Base-by-base conservation (phyloP, 768 basidiomycete genomes). In the Tylopilus vinaceipallidus region DNA sequence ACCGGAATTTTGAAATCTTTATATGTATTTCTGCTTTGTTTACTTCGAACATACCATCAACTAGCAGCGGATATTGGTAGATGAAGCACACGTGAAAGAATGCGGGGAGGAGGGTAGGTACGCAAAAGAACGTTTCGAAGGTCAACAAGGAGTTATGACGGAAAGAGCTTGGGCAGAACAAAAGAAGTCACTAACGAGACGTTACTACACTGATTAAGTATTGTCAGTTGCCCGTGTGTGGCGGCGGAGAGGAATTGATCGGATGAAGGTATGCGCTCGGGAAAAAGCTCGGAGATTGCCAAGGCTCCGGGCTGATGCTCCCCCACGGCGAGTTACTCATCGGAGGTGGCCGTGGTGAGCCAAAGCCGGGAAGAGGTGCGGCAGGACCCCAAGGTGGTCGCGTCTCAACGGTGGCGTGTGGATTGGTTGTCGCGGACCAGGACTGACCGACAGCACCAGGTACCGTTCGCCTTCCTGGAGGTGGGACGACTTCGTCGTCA, bases 401-500 rank as follows among this genome's bases (percentile, higher is more conserved):
- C 14, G 65, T 49, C 9, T 72, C 72, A 9, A 69, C 65, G 8
- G 68, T 70, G 17, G 72, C 69, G 14, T 78, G 77, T 10, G 78
- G 77, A 53, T 73, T 77, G 42, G 75, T 60, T 23, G 74, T 54
- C 33, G 57, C 69, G 4, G 74, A 73, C 81, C 83, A 83, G 2
- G 71, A 68, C 47, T 76, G 77, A 7, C 77, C 69, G 11, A 77
- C 73, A 3, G 69, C 68, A 38, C 71, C 68, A 30, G 66, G 67
- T 1, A 64, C 70, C 34, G 65, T 67, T 8, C 78, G 71, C 41
- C 80, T 66, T 32, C 78, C 71, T 7, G 75, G 74, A 16, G 76
- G 69, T 34, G 75, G 68, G 14, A 91, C 79, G 11, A 90, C 84
- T 61, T 91, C 88, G 62, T 91, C 89, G 52, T 88, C 88, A 52